Conservation (phyloP, 148 eudicot genomes). For the Pouteria glomerata region DNA sequence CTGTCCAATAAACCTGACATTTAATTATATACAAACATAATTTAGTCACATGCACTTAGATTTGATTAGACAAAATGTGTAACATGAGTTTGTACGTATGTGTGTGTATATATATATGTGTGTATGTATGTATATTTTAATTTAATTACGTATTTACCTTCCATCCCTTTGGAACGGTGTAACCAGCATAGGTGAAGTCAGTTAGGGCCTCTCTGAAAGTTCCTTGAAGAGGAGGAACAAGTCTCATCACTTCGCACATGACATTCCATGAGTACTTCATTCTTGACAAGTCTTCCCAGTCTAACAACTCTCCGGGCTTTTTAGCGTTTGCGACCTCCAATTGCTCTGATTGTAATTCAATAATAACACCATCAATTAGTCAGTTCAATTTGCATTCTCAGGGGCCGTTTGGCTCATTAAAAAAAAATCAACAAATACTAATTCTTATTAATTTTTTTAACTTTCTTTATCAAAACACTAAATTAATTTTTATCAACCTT, state of each 20-base stretch:
- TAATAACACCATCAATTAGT: too few species aligned
- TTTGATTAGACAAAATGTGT: too few species aligned
- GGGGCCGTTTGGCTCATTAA: too few species aligned
- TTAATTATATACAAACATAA: background rate
- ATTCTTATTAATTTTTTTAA: too few species aligned
- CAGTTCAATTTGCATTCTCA: too few species aligned
- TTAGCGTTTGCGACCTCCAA: background rate
- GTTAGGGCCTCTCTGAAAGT: conserved; percentile 17
- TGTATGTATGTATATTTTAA: too few species aligned
- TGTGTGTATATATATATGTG: too few species aligned
- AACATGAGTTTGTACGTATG: too few species aligned
- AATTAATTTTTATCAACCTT: too few species aligned
- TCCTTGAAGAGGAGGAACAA: conserved; percentile 19
- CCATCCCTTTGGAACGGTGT: conserved; percentile 22
- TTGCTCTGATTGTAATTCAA: conserved; percentile 15
- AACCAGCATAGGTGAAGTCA: conserved; percentile 18
- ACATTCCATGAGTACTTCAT: conserved; percentile 17
- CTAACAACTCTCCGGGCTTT: conserved; percentile 13
- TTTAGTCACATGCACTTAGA: too few species aligned
- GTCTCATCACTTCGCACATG: conserved; percentile 17
- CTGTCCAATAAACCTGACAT: conserved; percentile 17
- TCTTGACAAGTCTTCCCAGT: conserved; percentile 16
- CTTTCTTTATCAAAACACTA: too few species aligned
- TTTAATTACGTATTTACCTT: conserved; percentile 15
- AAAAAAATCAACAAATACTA: too few species aligned